Evolutionary conservation across 192 early-diverging fungal genomes (phyloP), one percentile per base, ranked within the genome.

Genomic region (Backusella luteola): DNA sequence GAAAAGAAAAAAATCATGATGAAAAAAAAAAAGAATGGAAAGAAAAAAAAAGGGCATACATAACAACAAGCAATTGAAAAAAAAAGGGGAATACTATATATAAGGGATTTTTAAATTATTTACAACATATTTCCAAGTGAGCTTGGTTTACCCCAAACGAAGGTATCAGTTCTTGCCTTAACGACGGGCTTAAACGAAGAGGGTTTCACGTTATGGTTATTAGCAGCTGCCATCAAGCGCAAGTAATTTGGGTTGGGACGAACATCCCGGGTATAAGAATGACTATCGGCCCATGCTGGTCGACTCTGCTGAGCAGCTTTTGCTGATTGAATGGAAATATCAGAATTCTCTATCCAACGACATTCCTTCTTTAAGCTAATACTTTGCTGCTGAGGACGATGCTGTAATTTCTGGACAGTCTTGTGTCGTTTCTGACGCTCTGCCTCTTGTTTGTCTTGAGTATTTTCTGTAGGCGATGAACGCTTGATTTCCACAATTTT

Each of bases 381-480:
- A 0, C 23, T 17, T n/a, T 71, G 26, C 17, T 34, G 29, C 17
- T 36, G 35, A 11, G 42, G 44, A 34, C 32, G 42, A 34, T 71
- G 46, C 19, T 49, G 46, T n/a, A 49, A 49, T 49, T 46, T 5
- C 26, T 49, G 42, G 23, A 71, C 44, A 49, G 44, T 71, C 42
- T 71, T 71, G 44, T 71, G 70, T 32, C 70, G 42, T 17, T 35
- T 68, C 67, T 68, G 67, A 17, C 70, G n/a, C 12, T 71, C 70
- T 49, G 14, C 29, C 36, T 69, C 68, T 39, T 35, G 38, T 29
- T 71, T 32, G 7, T 46, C 23, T 44, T 29, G 41, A 7, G 26
- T 71, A 2, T 29, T 4, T 21, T 42, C 23, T 39, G 21, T 42
- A 6, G 41, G 39, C 49, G 23, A 39, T 71, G 35, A 26, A 32